A percentile compares a stretch with the other conserved stretches of the same genome.
These are phyloP conservation scores for Waltergamsia citrina DNA, from an alignment of 2,329 filamentous ascomycete genomes.

Conservation along the genomic window DNA sequence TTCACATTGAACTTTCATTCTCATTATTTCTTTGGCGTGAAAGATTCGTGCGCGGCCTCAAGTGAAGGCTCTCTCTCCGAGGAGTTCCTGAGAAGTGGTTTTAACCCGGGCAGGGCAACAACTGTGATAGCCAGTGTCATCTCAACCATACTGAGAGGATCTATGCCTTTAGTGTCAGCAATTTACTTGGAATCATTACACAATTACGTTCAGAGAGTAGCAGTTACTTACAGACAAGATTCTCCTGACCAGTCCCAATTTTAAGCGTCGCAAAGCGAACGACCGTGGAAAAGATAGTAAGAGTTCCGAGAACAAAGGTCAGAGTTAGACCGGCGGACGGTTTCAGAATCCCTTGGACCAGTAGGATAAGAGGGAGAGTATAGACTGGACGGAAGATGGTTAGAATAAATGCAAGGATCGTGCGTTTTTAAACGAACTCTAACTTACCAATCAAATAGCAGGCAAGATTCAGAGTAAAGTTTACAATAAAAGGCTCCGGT, in stretches of 20 bases:
- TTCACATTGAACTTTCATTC: no score
- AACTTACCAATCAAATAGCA: conserved; percentile 20
- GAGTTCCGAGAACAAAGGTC: conserved; percentile 13
- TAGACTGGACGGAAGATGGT: conserved; percentile 13
- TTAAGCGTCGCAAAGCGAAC: conserved; percentile 14
- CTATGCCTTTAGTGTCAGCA: conserved; percentile 3
- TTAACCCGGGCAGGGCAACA: conserved; percentile 12
- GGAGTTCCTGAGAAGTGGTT: conserved; percentile 11
- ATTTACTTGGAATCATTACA: neutral
- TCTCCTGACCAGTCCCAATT: conserved; percentile 13
- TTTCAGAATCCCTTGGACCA: conserved; percentile 13
- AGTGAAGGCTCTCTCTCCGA: no score
- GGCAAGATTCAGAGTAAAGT: conserved; percentile 21
- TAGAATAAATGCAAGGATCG: accelerated
- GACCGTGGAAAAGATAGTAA: conserved; percentile 13
- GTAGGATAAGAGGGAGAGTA: conserved; percentile 17
- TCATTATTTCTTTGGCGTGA: no score
- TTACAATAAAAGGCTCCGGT: conserved; percentile 20
- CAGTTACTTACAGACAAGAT: conserved; percentile 14
- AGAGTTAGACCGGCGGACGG: conserved; percentile 11
- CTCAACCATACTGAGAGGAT: conserved; percentile 11
- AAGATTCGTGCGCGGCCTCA: no score
- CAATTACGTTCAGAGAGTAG: neutral
- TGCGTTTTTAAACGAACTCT: no score
- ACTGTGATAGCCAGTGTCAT: conserved; percentile 13